Conservation (phyloP, 1,284 basidiomycete species). For the Vanrija sp. region DNA sequence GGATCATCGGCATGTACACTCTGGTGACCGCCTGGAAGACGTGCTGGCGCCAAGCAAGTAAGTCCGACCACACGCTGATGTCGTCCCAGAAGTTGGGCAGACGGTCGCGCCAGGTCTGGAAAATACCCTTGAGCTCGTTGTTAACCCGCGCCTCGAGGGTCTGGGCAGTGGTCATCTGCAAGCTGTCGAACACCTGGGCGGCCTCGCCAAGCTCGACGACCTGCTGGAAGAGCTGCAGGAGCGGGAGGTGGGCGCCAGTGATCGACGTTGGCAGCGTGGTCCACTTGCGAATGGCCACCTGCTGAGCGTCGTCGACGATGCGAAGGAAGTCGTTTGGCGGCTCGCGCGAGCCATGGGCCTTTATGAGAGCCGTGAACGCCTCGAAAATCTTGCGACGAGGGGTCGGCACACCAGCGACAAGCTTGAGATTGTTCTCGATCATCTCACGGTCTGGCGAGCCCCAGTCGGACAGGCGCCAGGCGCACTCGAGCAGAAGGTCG, state of each 20-base stretch:
- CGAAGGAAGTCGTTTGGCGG: slow-evolving; percentile 66
- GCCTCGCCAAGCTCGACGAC: slow-evolving; percentile 98
- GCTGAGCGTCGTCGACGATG: slow-evolving; percentile 93
- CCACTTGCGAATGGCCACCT: slow-evolving; percentile 95
- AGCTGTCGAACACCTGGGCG: slow-evolving; percentile 85
- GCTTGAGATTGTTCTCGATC: slow-evolving; percentile 79
- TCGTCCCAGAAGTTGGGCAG: slow-evolving; percentile 95
- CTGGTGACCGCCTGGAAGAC: slow-evolving; percentile 91
- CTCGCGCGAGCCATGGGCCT: slow-evolving; percentile 51
- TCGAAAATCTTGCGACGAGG: slow-evolving; percentile 94
- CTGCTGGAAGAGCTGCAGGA: slow-evolving; percentile 98
- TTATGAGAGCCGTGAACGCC: slow-evolving; percentile 79
- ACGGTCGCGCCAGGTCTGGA: slow-evolving; percentile 95
- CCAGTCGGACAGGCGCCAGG: slow-evolving; percentile 96
- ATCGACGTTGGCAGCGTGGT: slow-evolving; percentile 78
- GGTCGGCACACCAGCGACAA: slow-evolving; percentile 79
- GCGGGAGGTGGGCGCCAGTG: slow-evolving; percentile 86
- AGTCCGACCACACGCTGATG: slow-evolving; percentile 97
- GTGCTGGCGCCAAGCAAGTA: slow-evolving; percentile 96
- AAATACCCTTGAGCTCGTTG: slow-evolving; percentile 88
- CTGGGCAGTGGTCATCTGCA: slow-evolving; percentile 77
- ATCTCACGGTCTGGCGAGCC: slow-evolving; percentile 59
- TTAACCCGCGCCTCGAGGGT: slow-evolving; percentile 90
- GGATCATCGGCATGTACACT: slow-evolving; percentile 88
- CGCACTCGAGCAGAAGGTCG: slow-evolving; percentile 89